Base-by-base conservation (phyloP, 495 filamentous ascomycete genomes). In the Penicillium verhagenii region DNA sequence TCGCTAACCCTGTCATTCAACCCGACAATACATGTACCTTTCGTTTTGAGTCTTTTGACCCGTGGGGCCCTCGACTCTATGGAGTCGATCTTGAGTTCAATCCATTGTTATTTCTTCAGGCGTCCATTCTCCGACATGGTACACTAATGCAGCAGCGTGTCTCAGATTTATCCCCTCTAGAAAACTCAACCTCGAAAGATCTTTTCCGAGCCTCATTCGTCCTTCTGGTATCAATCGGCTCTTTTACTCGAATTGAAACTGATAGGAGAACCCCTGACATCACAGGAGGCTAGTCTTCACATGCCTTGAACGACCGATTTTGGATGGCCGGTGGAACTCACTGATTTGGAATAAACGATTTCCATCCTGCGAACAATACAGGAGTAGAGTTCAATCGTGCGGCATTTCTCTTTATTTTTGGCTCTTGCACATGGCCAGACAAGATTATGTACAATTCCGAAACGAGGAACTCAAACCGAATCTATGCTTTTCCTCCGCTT, bases 401-500 rank as follows among this genome's bases (percentile, higher is more conserved):
- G 39, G 16, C 50, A 44, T 25, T 52, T 11, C n/a, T 18, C 3
- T 19, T 28, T 21, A 20, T 48, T 48, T 35, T 23, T 20, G 45
- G 24, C 26, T 20, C 26, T 20, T 29, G 26, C 25, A 14, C 18
- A 31, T 33, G 18, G 28, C 28, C 14, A 24, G 1, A 11, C 4
- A 7, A 33, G 21, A 21, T 3, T 57, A 57, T 61, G 23, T 61
- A 47, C 29, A 42, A 5, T 44, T n/a, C 40, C 13, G 9, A 19
- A 26, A 20, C 38, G 3, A 48, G 35, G 1, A 19, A 20, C 20
- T 63, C 35, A 66, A 38, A 65, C 65, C 8, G 65, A 60, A 20
- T 61, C 59, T 21, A 66, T 45, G 37, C 59, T 68, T 37, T 66
- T 61, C 33, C 59, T 55, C 40, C 59, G 53, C 52, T 56, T 67